Percentiles rank a stretch among this genome's conserved stretches.
Conservation (phyloP, 208 protist species). For the Blastocrithidia nonstop region DNA sequence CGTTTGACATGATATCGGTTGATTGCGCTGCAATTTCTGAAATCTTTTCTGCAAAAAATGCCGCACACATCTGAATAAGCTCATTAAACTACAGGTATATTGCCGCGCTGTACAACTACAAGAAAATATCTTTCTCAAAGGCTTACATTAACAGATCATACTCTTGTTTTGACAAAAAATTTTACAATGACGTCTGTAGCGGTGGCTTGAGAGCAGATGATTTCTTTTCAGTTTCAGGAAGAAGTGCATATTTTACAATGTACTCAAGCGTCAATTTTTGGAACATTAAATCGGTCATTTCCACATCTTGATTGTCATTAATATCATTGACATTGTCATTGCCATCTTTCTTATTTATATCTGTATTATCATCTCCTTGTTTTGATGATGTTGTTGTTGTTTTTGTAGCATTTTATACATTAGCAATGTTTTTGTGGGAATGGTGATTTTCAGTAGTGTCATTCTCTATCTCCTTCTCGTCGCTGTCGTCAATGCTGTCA, state of each 20-base stretch:
- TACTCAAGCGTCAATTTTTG: not conserved
- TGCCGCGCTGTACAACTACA: conserved; percentile 31
- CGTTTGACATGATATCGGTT: conserved; percentile 55
- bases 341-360: not conserved
- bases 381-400: no score
- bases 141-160: conserved; percentile 19
- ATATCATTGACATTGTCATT: not conserved
- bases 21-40: conserved; percentile 32
- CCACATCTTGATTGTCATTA: not conserved
- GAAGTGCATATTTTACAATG: not conserved
- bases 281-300: not conserved
- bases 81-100: conserved; percentile 22
- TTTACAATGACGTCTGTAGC: conserved; percentile 14
- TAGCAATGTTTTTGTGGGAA: not conserved
- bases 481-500: not conserved
- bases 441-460: not conserved
- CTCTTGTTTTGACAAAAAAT: conserved; percentile 15
- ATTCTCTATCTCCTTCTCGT: not conserved
- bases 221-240: not conserved
- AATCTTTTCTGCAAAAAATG: conserved; percentile 39
- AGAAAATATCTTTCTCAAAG: conserved; percentile 16
- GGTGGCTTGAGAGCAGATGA: conserved; percentile 17
- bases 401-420: not conserved
- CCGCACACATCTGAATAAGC: conserved; percentile 27
- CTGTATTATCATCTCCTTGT: not conserved